phyloP scores from a whole-genome alignment of 1,284 basidiomycete genomes.

The Irpex sp. region DNA sequence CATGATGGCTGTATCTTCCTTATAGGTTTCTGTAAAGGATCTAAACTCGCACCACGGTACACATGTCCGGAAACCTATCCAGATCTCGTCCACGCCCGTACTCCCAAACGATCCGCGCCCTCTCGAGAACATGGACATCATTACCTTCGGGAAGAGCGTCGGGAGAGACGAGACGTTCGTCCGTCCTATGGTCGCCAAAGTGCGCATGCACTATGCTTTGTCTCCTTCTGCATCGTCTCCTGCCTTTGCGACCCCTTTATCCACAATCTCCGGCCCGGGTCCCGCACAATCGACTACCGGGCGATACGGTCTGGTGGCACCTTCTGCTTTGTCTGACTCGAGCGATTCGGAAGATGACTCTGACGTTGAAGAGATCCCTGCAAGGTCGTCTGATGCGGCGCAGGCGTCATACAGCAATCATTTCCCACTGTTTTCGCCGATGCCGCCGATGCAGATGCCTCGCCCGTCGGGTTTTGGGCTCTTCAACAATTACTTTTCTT shows the following conservation, averaged over 20 bases:
- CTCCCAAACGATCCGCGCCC: conserved; percentile 42
- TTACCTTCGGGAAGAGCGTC: conserved; percentile 74
- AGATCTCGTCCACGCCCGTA: conserved; percentile 39
- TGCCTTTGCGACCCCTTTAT: conserved; percentile 3
- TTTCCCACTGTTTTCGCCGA: neutral
- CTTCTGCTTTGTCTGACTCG: conserved; percentile 26
- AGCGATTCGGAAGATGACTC: conserved; percentile 45
- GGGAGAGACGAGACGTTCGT: conserved; percentile 55
- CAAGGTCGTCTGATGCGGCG: conserved; percentile 7
- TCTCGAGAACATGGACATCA: conserved; percentile 58
- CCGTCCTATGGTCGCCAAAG: conserved; percentile 52
- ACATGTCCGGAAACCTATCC: conserved; percentile 47
- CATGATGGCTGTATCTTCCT: conserved; percentile 46
- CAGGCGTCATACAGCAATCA: neutral
- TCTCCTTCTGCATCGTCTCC: conserved; percentile 13
- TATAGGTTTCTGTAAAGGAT: conserved; percentile 28
- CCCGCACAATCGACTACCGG: conserved; percentile 21
- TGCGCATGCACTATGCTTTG: conserved; percentile 45
- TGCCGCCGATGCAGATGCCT: neutral
- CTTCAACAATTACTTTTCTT: conserved; percentile 8
- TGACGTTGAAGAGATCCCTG: conserved; percentile 48
- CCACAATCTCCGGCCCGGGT: conserved; percentile 4
- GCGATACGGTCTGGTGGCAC: conserved; percentile 49
- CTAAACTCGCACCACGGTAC: conserved; percentile 62
- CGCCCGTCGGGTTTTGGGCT: conserved; percentile 10